Conservation (phyloP, 2,329 filamentous ascomycete genomes). For the Rutstroemia sydowiana region DNA sequence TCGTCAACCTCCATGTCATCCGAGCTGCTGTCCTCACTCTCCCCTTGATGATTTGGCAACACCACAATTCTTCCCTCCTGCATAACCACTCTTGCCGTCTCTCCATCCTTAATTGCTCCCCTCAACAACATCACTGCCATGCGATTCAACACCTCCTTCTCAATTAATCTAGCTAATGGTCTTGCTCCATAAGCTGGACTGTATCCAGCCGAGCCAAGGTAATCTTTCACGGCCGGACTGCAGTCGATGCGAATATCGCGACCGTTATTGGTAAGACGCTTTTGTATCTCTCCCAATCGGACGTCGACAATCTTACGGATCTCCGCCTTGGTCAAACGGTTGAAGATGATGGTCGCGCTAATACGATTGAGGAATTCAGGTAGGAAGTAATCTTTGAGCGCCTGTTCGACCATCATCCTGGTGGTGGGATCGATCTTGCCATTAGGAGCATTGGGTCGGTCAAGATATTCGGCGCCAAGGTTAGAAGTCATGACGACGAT, state of each 20-base stretch:
- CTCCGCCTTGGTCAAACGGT: constrained; percentile 80
- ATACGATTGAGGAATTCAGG: constrained; percentile 99
- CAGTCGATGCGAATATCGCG: constrained; percentile 82
- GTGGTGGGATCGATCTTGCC: constrained; percentile 82
- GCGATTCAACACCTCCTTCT: constrained; percentile 93
- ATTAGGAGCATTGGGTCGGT: constrained; percentile 68
- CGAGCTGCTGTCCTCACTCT: constrained; percentile 55
- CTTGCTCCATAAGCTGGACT: constrained; percentile 92
- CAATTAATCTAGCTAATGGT: constrained; percentile 81
- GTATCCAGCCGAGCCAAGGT: constrained; percentile 85
- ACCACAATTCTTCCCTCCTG: constrained; percentile 75
- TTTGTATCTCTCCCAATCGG: constrained; percentile 81
- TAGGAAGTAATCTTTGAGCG: constrained; percentile 91
- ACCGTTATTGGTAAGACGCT: constrained; percentile 75
- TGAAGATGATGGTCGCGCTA: constrained; percentile 94
- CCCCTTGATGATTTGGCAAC: constrained; percentile 74
- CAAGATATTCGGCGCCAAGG: constrained; percentile 87
- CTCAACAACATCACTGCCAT: constrained; percentile 86
- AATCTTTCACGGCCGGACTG: constrained; percentile 81
- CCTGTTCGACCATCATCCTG: constrained; percentile 80
- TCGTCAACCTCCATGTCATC: constrained; percentile 57
- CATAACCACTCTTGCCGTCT: constrained; percentile 71
- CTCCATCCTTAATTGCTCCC: constrained; percentile 77
- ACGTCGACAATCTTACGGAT: constrained; percentile 96
- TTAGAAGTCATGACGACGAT: constrained; percentile 99